Conservation (phyloP, 2,329 filamentous ascomycete genomes). For the Aspergillus novofumigatus region DNA sequence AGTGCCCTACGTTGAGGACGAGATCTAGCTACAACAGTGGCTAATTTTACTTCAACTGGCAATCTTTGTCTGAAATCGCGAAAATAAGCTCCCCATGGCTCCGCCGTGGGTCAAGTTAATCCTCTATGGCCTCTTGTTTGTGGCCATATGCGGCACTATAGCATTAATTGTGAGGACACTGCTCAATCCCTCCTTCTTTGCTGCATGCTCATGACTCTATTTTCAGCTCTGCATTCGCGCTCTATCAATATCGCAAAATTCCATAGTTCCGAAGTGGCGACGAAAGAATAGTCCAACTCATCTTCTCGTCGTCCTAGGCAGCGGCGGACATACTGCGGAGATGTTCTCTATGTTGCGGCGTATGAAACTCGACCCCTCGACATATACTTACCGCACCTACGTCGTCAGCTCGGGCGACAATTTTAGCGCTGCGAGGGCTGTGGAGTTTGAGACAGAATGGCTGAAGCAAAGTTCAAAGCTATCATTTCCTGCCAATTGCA, state of each 20-base stretch:
- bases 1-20: background rate
- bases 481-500: slow-evolving; percentile 2
- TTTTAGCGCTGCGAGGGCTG: slow-evolving; percentile 62
- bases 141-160: background rate
- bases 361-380: slow-evolving; percentile 44
- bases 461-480: slow-evolving; percentile 8
- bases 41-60: background rate
- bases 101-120: background rate
- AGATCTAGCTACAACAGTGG: background rate
- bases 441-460: slow-evolving; percentile 56
- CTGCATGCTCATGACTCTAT: slow-evolving; percentile 4
- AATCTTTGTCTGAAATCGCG: background rate
- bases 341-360: slow-evolving; percentile 80
- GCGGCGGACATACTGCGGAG: slow-evolving; percentile 90
- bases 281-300: slow-evolving; percentile 45
- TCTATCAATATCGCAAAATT: slow-evolving; percentile 28
- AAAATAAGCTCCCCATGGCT: background rate
- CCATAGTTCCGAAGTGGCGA: slow-evolving; percentile 26
- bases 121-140: background rate
- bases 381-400: slow-evolving; percentile 70
- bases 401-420: slow-evolving; percentile 72
- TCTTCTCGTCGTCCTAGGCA: slow-evolving; percentile 79
- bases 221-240: slow-evolving; percentile 23
- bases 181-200: background rate
- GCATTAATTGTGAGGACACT: slow-evolving; percentile 5